These are phyloP conservation scores for Pholiota adiposa DNA, from an alignment of 1,284 basidiomycete genomes.

Conservation along the genomic window DNA sequence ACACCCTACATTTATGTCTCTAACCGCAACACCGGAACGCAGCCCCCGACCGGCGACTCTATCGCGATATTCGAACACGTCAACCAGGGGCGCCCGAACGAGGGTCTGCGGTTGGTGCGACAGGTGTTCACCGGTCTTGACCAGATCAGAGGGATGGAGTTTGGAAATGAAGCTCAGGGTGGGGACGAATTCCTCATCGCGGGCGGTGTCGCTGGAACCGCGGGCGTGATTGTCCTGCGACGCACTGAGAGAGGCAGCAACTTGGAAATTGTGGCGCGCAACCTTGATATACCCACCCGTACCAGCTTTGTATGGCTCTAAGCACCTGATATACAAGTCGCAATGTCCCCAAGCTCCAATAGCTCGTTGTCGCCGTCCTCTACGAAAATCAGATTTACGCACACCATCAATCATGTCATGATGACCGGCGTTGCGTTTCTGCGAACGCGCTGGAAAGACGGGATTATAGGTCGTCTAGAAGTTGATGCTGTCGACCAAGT, in stretches of 20 bases:
- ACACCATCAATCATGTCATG: too few species aligned
- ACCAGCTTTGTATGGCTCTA: slow-evolving; percentile 55
- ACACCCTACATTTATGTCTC: slow-evolving; percentile 66
- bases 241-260: slow-evolving; percentile 57
- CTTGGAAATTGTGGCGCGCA: slow-evolving; percentile 53
- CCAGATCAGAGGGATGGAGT: slow-evolving; percentile 66
- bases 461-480: too few species aligned
- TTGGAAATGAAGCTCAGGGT: slow-evolving; percentile 47
- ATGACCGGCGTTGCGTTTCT: too few species aligned
- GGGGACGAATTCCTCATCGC: slow-evolving; percentile 62
- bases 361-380: too few species aligned
- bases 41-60: slow-evolving; percentile 56
- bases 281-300: slow-evolving; percentile 54
- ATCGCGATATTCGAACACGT: slow-evolving; percentile 64
- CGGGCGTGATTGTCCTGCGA: slow-evolving; percentile 60
- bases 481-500: too few species aligned
- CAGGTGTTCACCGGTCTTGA: slow-evolving; percentile 68
- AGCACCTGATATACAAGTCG: too few species aligned
- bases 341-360: too few species aligned
- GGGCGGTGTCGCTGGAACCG: slow-evolving; percentile 52
- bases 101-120: slow-evolving; percentile 40
- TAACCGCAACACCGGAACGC: slow-evolving; percentile 64
- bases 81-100: slow-evolving; percentile 34
- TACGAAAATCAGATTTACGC: too few species aligned
- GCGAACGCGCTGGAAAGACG: too few species aligned